Evolutionary conservation across 2,329 filamentous ascomycete species (phyloP), one percentile per base, ranked within the genome.

Genomic region (Aspergillus novoparasiticus): DNA sequence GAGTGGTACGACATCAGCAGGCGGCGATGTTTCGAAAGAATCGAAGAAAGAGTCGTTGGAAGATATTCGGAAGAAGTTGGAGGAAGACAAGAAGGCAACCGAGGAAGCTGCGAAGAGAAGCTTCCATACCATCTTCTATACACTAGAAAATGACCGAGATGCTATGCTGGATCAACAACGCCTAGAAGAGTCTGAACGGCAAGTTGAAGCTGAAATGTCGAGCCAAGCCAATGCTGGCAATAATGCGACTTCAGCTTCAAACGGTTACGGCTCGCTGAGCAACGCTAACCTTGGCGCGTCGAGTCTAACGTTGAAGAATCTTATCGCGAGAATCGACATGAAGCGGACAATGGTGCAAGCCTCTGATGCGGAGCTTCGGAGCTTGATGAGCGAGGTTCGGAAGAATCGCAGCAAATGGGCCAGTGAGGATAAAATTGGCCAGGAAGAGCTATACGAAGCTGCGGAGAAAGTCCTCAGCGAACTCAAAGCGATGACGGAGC

Each of bases 401-500:
- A 99, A 98, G 79, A 98, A 98, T 71, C 86, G 95, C 72, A 98
- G 94, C 79, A 99, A 99, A 80, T 99, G 95, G 95, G 94, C 95
- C 4, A 98, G 91, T 76, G 95, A 98, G 78, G 95, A 99, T 71
- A 95, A 96, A 70, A 90, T 99, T 65, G 94, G 95, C 64, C 95
- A 99, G 79, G 95, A 99, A 78, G 95, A 99, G 79, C 85, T 99
- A 6, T 99, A 99, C 76, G 95, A 99, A 81, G 93, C 95, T 12
- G 85, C 95, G 16, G 95, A 99, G 77, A 98, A 98, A 81, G 95
- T 99, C 58, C 84, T 99, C 73, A 96, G 94, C 73, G 94, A 98
- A 77, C 87, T 99, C 61, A 98, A 98, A 79, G 95, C 95, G 41
- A 94, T 96, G 82, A 97, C 93, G 2, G 95, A 99, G 78, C 96